Evolutionary conservation across 1,284 basidiomycete genomes (phyloP).

Genomic region (Boletellus dicymbophilus): DNA sequence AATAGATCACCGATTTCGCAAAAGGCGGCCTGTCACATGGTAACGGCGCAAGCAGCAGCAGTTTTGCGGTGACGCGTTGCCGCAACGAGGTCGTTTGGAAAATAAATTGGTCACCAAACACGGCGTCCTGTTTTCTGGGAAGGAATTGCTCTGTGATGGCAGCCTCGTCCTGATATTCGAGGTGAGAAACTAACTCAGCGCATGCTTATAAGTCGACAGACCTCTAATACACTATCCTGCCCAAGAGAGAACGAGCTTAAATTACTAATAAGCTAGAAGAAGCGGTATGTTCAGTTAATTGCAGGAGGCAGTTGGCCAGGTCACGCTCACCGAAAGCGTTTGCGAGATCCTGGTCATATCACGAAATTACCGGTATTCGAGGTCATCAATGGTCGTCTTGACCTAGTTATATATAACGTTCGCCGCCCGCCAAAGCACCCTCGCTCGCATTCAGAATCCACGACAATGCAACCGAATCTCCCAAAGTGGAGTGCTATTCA

Average conservation of each 20-base stretch:
- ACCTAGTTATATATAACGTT: slow-evolving; percentile 28
- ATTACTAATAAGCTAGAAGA: slow-evolving; percentile 29
- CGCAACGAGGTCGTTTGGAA: slow-evolving; percentile 22
- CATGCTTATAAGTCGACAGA: slow-evolving; percentile 13
- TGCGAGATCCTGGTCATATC: slow-evolving; percentile 36
- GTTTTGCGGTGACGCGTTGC: slow-evolving; percentile 27
- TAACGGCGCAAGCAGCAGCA: slow-evolving; percentile 27
- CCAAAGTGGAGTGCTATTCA: slow-evolving; percentile 11
- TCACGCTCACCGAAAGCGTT: slow-evolving; percentile 29
- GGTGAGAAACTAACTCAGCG: slow-evolving; percentile 4
- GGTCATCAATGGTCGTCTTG: neutral
- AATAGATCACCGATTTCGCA: slow-evolving; percentile 36
- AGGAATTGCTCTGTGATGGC: slow-evolving; percentile 30
- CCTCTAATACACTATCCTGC: slow-evolving; percentile 14
- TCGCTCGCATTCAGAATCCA: neutral
- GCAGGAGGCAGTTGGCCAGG: too few relatives aligned
- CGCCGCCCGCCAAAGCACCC: slow-evolving; percentile 28
- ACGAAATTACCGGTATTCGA: neutral
- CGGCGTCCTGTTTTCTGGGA: slow-evolving; percentile 29
- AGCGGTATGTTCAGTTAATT: neutral
- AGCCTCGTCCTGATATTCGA: slow-evolving; percentile 17
- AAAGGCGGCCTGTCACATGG: slow-evolving; percentile 29
- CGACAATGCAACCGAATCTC: slow-evolving; percentile 24
- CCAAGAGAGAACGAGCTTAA: slow-evolving; percentile 17
- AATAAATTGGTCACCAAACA: slow-evolving; percentile 34